These are phyloP conservation scores for Ceriops tagal DNA, from an alignment of 345 rosid species.

Conservation along the genomic window DNA sequence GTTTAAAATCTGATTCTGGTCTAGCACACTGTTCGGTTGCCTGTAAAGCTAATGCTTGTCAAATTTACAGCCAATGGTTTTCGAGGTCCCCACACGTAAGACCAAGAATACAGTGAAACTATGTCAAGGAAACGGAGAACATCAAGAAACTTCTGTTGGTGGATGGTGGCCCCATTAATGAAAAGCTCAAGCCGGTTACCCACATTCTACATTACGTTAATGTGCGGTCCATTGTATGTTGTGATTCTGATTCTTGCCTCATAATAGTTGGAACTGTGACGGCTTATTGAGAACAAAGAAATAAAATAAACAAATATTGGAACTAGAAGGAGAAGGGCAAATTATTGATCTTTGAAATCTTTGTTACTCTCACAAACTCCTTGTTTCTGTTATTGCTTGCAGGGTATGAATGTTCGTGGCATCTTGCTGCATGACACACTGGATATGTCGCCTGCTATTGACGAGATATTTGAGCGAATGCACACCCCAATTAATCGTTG, in stretches of 20 bases:
- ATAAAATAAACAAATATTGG: too few relatives aligned
- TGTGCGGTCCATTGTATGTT: conserved; percentile 75
- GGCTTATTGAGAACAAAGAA: too few relatives aligned
- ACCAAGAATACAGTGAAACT: conserved; percentile 72
- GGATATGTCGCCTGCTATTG: conserved; percentile 85
- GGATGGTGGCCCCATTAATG: conserved; percentile 72
- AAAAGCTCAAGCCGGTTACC: conserved; percentile 82
- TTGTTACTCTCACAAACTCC: background rate
- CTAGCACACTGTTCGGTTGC: too few relatives aligned
- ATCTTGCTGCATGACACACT: conserved; percentile 78
- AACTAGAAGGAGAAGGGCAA: too few relatives aligned
- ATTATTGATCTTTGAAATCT: too few relatives aligned
- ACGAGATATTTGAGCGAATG: conserved; percentile 61
- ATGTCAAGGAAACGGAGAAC: conserved; percentile 63
- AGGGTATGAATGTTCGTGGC: conserved; percentile 92
- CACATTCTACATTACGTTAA: conserved; percentile 83
- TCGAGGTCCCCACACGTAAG: conserved; percentile 77
- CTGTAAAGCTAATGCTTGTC: background rate
- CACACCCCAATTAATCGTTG: conserved; percentile 60
- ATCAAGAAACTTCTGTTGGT: conserved; percentile 75
- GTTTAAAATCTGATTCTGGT: background rate
- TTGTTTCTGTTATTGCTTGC: conserved; percentile 16
- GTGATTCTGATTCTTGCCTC: background rate
- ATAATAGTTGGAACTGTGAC: background rate
- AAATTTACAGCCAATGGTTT: conserved; percentile 62